A percentile compares a stretch with the other conserved stretches of the same genome.
phyloP scores from a whole-genome alignment of 345 rosid genomes.

The Linum trigynum region DNA sequence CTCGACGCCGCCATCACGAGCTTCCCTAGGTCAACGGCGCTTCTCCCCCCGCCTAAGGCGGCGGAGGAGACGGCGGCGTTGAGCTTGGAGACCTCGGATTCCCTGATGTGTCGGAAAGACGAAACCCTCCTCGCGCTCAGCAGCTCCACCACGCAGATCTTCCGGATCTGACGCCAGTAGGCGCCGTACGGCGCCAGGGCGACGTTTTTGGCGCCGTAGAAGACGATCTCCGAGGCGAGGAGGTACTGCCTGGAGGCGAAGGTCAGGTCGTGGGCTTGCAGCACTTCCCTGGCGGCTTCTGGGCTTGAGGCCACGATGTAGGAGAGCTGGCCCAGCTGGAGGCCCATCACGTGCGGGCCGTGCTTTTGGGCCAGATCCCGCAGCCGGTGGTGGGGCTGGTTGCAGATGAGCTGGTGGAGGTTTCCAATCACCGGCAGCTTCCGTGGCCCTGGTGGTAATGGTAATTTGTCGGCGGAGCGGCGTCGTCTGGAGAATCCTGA shows the following conservation, averaged over 20 bases:
- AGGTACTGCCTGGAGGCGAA: constrained; percentile 5
- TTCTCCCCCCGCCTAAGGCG: not conserved
- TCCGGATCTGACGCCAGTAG: constrained; percentile 9
- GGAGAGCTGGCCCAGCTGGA: constrained; percentile 11
- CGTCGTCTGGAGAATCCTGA: too few relatives aligned
- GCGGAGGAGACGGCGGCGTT: not conserved
- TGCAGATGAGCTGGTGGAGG: constrained; percentile 9
- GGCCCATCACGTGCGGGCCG: constrained; percentile 12
- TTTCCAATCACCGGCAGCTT: constrained; percentile 12
- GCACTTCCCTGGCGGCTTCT: constrained; percentile 6
- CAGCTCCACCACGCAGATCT: constrained; percentile 4
- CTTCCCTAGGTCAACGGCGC: not conserved
- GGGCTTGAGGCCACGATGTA: constrained; percentile 6
- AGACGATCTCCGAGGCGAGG: not conserved
- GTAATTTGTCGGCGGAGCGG: too few relatives aligned
- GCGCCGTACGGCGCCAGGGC: not conserved
- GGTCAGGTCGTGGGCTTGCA: constrained; percentile 13
- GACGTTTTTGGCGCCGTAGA: not conserved
- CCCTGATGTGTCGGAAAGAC: constrained; percentile 1
- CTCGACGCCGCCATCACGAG: not conserved
- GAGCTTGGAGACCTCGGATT: constrained; percentile 1
- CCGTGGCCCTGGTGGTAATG: constrained; percentile 12
- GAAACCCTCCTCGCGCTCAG: constrained; percentile 1
- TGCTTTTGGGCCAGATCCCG: constrained; percentile 5
- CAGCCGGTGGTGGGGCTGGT: constrained; percentile 9